A percentile compares a stretch with the other conserved stretches of the same genome.
These are phyloP conservation scores for Cutaneotrichosporon sp. DNA, from an alignment of 1,284 basidiomycete genomes.

Conservation along the genomic window DNA sequence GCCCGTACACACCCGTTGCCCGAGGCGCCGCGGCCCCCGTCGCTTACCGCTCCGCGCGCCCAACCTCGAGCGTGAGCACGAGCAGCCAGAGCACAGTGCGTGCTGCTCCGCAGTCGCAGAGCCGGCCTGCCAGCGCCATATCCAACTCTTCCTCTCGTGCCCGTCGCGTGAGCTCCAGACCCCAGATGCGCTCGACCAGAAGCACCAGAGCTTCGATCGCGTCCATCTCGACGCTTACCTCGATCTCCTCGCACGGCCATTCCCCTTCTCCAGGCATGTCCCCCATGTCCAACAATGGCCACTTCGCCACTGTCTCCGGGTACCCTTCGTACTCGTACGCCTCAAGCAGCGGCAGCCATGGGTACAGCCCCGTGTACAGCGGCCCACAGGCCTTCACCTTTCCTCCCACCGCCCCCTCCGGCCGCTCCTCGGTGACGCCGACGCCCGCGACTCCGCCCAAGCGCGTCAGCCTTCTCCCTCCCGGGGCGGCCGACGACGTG, in stretches of 20 bases:
- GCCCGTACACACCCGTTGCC: not conserved
- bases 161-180: slow-evolving; percentile 15
- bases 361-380: not conserved
- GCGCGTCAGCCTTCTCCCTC: not conserved
- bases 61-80: slow-evolving; percentile 5
- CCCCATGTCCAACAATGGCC: not conserved
- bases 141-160: slow-evolving; percentile 4
- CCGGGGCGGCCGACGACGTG: not conserved
- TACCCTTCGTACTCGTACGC: not conserved
- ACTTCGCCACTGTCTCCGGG: not conserved
- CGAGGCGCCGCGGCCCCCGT: not conserved
- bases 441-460: not conserved
- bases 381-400: not conserved
- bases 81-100: slow-evolving; percentile 5
- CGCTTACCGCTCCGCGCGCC: slow-evolving; percentile 10
- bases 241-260: slow-evolving; percentile 6
- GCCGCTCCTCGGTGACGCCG: not conserved
- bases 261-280: not conserved
- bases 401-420: not conserved
- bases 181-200: slow-evolving; percentile 2
- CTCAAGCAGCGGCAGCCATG: not conserved
- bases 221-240: slow-evolving; percentile 14
- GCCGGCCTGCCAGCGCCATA: slow-evolving; percentile 8
- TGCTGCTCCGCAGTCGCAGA: not conserved
- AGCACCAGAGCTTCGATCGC: slow-evolving; percentile 20